Base-by-base conservation (phyloP, 352 stramenopile genomes). In the Pythium monospermum region DNA sequence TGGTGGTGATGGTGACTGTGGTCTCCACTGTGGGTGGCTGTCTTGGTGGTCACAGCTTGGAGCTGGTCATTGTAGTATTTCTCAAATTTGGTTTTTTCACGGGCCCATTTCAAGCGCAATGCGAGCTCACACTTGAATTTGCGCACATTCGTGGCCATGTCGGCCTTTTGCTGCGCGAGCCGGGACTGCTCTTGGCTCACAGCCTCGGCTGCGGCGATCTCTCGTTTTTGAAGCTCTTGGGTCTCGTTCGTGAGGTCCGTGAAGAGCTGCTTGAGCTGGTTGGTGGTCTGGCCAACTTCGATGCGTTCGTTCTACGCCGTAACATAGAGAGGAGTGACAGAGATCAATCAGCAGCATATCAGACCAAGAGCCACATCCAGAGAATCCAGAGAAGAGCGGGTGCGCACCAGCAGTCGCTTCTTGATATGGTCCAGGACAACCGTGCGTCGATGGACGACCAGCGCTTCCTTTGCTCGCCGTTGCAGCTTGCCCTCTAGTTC, bases 51-150 rank as follows among this genome's bases (percentile, higher is more conserved):
- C 6, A 58, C 42, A 11, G 53, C 49, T 19, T 61, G 25, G 30
- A 93, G 68, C 53, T 93, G 83, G 42, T 87, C 72, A 42, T 83
- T 81, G 61, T 91, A 93, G 58, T 90, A 91, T 41, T 77, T 84
- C 28, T 93, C 76, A 37, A 93, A 93, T 45, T 93, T 91, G 42
- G 75, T 66, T 49, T 89, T 90, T 51, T 93, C 83, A 0, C 75
- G 56, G 2, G 72, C 68, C 83, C 83, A 93, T 39, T 90, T 89
- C 10, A 87, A 69, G 4, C 83, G 66, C 56, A 91, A 68, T 19
- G 69, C 64, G 1, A 91, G 66, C 48, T 93, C 83, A 11, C 73
- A 67, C 32, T 75, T 67, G 44, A 85, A 90, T 26, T 83, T 78
- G 44, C 76, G 73, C 33, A 74, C 49, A 30, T 75, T 85, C 8